Evolutionary conservation across 2,329 filamentous ascomycete species (phyloP).

Genomic region (Epichloe uncinata): DNA sequence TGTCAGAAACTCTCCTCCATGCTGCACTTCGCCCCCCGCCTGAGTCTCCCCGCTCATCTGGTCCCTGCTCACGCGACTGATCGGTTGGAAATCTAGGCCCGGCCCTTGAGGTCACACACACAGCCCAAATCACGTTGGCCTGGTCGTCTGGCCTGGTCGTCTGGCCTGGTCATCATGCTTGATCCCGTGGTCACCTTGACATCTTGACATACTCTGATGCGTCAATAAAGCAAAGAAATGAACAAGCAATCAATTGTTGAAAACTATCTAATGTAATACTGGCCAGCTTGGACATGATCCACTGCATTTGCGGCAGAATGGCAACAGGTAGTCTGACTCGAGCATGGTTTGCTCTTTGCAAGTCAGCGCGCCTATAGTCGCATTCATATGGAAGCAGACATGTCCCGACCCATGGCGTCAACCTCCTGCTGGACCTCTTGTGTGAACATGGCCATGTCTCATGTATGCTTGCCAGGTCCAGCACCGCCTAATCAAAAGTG

Average conservation of each 20-base stretch:
- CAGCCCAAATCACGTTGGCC: not conserved
- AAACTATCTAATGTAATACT: slow-evolving; percentile 6
- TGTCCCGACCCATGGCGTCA: not conserved
- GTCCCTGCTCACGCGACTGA: not conserved
- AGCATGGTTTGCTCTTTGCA: not conserved
- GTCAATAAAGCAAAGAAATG: not conserved
- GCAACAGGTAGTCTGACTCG: too few species aligned
- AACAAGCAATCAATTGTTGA: slow-evolving; percentile 6
- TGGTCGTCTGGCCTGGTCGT: not conserved
- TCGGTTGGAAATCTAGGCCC: not conserved
- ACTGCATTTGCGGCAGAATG: not conserved
- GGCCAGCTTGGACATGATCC: not conserved
- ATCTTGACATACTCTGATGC: not conserved
- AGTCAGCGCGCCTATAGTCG: not conserved
- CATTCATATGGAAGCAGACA: not conserved
- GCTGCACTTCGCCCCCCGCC: too few species aligned
- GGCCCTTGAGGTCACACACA: not conserved
- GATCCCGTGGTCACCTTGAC: not conserved
- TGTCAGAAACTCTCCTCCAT: too few species aligned
- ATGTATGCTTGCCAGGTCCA: not conserved
- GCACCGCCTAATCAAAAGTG: not conserved
- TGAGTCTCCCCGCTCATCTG: not conserved
- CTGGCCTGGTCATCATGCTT: not conserved
- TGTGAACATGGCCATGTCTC: not conserved
- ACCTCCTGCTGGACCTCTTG: not conserved